These are phyloP conservation scores for Chalaropsis thielavioides DNA, from an alignment of 2,329 filamentous ascomycete species.

Conservation along the genomic window DNA sequence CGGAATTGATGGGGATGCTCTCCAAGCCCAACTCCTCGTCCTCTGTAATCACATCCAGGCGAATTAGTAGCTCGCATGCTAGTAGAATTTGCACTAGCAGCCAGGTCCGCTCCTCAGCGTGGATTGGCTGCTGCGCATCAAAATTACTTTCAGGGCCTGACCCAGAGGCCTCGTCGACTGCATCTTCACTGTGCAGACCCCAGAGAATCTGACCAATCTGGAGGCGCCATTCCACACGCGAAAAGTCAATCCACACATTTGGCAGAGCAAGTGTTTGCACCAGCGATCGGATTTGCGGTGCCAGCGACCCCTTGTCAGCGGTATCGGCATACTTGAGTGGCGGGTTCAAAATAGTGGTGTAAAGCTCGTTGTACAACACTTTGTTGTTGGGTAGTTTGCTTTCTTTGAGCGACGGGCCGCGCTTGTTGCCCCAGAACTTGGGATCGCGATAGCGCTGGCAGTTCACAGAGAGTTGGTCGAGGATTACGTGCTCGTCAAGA, in stretches of 20 bases:
- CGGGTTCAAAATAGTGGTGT: slow-evolving; percentile 44
- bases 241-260: slow-evolving; percentile 62
- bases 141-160: slow-evolving; percentile 36
- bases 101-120: slow-evolving; percentile 50
- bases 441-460: slow-evolving; percentile 41
- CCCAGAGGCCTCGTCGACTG: slow-evolving; percentile 25
- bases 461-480: slow-evolving; percentile 44
- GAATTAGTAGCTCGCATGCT: slow-evolving; percentile 49
- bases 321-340: slow-evolving; percentile 41
- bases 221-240: slow-evolving; percentile 60
- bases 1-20: slow-evolving; percentile 39
- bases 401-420: slow-evolving; percentile 20
- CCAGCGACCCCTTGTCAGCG: slow-evolving; percentile 46
- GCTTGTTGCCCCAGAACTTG: slow-evolving; percentile 33
- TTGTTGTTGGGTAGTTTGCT: slow-evolving; percentile 6
- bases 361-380: slow-evolving; percentile 49
- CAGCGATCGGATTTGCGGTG: slow-evolving; percentile 55
- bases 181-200: slow-evolving; percentile 40
- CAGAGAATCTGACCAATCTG: slow-evolving; percentile 58
- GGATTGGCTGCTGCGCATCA: slow-evolving; percentile 27
- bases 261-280: slow-evolving; percentile 49
- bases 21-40: slow-evolving; percentile 41
- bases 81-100: slow-evolving; percentile 50
- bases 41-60: slow-evolving; percentile 48
- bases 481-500: slow-evolving; percentile 41